Base-by-base conservation (phyloP, 305 asterid genomes). In the Coffea humblotiana region DNA sequence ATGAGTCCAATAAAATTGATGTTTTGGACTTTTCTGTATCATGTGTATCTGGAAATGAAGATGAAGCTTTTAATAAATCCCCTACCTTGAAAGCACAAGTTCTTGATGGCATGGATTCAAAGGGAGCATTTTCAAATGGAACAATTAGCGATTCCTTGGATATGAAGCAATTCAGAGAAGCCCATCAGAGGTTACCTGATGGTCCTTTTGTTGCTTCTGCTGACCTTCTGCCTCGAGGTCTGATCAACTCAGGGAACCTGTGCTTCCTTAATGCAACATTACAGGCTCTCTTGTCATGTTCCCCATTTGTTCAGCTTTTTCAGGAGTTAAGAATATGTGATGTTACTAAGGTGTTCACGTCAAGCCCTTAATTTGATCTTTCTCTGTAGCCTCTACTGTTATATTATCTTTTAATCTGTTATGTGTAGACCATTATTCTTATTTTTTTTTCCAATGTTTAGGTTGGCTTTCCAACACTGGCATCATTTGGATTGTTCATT, bases 231-330 rank as follows among this genome's bases (percentile, higher is more conserved):
- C 97, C 99, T 82, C 95, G 92, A 32, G 99, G 99, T 43, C 82
- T 96, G 86, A 83, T 90, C 84, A 96, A 96, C 87, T 82, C 92
- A 14, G 99, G 99, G 85, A 96, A 96, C 84, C 71, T 94, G 84
- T 96, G 99, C 84, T 96, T 96, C 86, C 96, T 94, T 65, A 96
- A 94, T 90, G 97, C 98, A 43, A 91, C 98, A 25, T 81, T 96
- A 78, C 99, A 96, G 82, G 98, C 98, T 75, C 94, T 96, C 69
- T 83, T 96, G 84, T 88, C 98, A 74, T 96, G 99, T 81, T 84
- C 92, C 83, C 97, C 96, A 37, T 96, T 96, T 86, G 94, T 91
- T 85, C 90, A 86, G 83, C 90, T 94, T 82, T 69, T 96, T 83
- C 94, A 83, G 80, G 86, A 87, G 77, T 85, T 92, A 82, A 90